phyloP scores from a whole-genome alignment of 306 rosid species.

The Dryas drummondii region DNA sequence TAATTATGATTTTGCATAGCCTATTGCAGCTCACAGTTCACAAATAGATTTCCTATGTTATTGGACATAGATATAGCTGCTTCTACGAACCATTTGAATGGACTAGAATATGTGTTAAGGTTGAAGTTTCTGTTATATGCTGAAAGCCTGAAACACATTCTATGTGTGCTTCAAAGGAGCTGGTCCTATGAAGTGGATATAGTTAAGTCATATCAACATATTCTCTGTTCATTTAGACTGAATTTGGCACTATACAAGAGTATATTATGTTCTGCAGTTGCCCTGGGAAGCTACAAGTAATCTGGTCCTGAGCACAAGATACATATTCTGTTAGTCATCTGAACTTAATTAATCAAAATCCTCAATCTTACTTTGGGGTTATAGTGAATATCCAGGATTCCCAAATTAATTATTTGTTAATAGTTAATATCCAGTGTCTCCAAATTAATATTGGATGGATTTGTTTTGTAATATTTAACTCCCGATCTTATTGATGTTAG shows the following conservation, averaged over 20 bases:
- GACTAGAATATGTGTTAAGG: neutral
- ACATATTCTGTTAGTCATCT: slow-evolving; percentile 1
- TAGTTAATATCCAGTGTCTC: too few relatives aligned
- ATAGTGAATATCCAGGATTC: too few relatives aligned
- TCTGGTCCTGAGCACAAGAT: neutral
- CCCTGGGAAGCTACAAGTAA: neutral
- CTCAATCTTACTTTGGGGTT: too few relatives aligned
- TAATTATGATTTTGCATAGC: neutral
- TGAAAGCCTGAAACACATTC: neutral
- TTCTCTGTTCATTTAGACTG: neutral
- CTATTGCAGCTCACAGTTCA: neutral
- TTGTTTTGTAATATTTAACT: neutral
- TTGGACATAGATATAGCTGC: neutral
- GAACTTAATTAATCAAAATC: neutral
- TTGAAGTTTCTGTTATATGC: neutral
- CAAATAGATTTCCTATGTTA: too few relatives aligned
- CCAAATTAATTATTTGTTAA: too few relatives aligned
- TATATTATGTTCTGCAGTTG: too few relatives aligned
- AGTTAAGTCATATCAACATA: neutral
- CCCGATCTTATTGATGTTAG: neutral
- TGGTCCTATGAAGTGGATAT: neutral
- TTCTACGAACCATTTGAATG: neutral
- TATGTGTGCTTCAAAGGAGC: neutral
- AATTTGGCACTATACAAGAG: neutral
- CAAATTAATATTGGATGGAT: neutral